Base-by-base conservation (phyloP, 805 yeast species). In the Starmerella gropengiesseri region DNA sequence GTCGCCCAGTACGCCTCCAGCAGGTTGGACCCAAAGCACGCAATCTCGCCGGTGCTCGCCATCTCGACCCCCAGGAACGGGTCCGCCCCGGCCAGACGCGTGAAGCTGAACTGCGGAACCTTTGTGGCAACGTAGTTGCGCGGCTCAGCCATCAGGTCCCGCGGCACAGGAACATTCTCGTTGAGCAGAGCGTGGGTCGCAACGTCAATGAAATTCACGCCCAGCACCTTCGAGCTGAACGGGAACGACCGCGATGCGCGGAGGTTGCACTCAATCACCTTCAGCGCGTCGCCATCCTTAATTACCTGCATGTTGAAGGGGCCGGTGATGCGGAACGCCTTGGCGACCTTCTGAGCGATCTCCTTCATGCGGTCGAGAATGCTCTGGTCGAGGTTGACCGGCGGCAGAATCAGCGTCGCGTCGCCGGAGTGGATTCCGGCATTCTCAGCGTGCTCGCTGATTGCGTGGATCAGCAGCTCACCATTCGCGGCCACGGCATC, bases 341-440 rank as follows among this genome's bases (percentile, higher is more conserved):
- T 63, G 28, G 95, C 97, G 58, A 89, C 95, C 69, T 85, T 87
- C 57, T 80, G 89, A 44, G 97, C 87, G 56, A 86, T 86, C 38
- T 72, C 85, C 66, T 83, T 84, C 55, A 89, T 70, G 60, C 95
- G 75, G 20, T 56, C 65, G 73, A 87, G 69, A 40, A 78, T 71
- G 14, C 65, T 69, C 36, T 78, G 77, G 34, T 78, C 75, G 48
- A 91, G 69, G 47, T 70, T 67, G 63, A 80, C 94, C 21, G 98
- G 97, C 46, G 98, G 98, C 46, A 91, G 72, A 39, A 89, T 78
- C 58, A 89, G 75, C 23, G 97, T 86, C 42, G 98, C 98, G 66
- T 89, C 98, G 65, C 98, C 98, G 40, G 96, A 87, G 68, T 89
- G 98, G 46, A 91, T 81, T 71, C 98, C 98, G 8, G 98, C 98